These are phyloP conservation scores for Mycena kentingensis DNA, from an alignment of 768 basidiomycete species.

Conservation along the genomic window DNA sequence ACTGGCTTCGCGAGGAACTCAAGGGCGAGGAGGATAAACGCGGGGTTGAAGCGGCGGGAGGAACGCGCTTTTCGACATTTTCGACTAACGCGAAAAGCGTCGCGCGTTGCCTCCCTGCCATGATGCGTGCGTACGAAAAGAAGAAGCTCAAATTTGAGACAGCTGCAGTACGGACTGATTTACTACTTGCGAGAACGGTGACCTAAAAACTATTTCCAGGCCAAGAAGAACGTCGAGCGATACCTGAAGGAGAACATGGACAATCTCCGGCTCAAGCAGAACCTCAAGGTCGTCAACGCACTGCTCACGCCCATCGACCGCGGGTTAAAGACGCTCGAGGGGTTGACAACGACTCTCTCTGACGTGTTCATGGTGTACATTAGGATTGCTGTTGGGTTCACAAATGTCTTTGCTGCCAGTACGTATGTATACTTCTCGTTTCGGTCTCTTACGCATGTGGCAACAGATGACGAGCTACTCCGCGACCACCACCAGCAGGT, in stretches of 20 bases:
- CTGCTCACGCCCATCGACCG: not conserved
- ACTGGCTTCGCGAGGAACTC: slow-evolving; percentile 3
- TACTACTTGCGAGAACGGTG: not conserved
- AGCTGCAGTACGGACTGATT: not conserved
- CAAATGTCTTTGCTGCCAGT: not conserved
- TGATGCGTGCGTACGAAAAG: not conserved
- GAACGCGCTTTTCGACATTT: slow-evolving; percentile 7
- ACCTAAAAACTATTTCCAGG: not conserved
- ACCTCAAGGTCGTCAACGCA: not conserved
- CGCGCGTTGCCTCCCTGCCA: slow-evolving; percentile 2
- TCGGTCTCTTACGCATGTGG: too few relatives aligned
- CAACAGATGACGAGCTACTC: not conserved
- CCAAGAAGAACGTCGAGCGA: not conserved
- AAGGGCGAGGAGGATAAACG: not conserved
- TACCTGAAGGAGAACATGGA: not conserved
- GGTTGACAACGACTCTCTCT: not conserved
- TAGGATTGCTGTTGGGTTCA: not conserved
- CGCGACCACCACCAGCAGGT: slow-evolving; percentile 5
- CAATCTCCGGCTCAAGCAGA: not conserved
- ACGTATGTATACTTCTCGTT: not conserved
- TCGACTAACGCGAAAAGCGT: slow-evolving; percentile 1
- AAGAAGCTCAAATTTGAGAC: slow-evolving; percentile 9
- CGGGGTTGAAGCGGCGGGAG: slow-evolving; percentile 1
- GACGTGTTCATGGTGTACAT: not conserved
- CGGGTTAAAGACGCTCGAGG: not conserved